A percentile compares a stretch with the other conserved stretches of the same genome.
phyloP scores from a whole-genome alignment of 176 grass and related monocot genomes.

The Leersia perrieri region DNA sequence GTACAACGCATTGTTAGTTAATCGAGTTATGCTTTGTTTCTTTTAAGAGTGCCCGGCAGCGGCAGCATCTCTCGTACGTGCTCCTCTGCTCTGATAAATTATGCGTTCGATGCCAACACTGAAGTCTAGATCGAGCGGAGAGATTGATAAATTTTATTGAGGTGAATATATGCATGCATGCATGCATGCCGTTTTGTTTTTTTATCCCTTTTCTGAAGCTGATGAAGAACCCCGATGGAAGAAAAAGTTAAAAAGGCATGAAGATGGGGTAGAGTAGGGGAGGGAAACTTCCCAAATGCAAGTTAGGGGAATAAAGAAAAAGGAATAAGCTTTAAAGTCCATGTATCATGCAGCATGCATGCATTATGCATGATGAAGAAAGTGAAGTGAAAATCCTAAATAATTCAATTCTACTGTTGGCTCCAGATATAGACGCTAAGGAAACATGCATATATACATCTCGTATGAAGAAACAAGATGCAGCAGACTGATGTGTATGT shows the following conservation, averaged over 20 bases:
- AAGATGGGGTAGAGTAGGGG: background rate
- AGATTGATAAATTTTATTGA: background rate
- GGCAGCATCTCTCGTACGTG: slow-evolving; percentile 6
- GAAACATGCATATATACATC: too few species aligned
- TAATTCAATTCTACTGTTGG: too few species aligned
- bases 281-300: background rate
- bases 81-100: background rate
- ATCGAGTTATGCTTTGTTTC: slow-evolving; percentile 42
- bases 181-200: background rate
- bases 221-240: background rate
- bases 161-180: too few species aligned
- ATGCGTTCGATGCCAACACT: background rate
- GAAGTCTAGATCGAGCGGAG: slow-evolving; percentile 11
- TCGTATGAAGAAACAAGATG: too few species aligned
- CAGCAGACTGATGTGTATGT: too few species aligned
- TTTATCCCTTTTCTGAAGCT: background rate
- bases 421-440: too few species aligned
- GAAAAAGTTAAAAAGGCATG: background rate
- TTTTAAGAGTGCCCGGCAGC: slow-evolving; percentile 19
- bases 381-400: background rate
- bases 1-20: background rate
- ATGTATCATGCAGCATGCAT: too few species aligned
- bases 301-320: background rate
- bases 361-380: too few species aligned
- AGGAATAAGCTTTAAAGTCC: background rate